Evolutionary conservation across 2,329 filamentous ascomycete genomes (phyloP), one percentile per base, ranked within the genome.

Genomic region (Annulohypoxylon truncatum): DNA sequence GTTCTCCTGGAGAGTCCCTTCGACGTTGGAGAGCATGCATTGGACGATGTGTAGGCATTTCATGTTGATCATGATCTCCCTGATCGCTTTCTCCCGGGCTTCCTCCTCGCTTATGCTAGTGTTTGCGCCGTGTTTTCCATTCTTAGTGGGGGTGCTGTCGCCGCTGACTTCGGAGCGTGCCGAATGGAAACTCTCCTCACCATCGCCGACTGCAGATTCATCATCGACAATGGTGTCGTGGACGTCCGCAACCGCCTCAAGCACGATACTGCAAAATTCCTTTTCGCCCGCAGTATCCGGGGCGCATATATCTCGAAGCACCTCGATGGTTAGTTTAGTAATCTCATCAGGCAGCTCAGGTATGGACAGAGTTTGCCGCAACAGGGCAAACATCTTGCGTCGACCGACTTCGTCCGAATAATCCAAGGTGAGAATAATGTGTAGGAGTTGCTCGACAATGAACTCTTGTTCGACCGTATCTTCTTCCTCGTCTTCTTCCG

Each of bases 351-450:
- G 94, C 1, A 99, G 84, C 72, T 96, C 92, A 2, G 94, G 89
- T 55, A 94, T 90, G 0, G 94, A 94, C 13, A 99, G 83, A 1
- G 91, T 91, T 77, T 97, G 93, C 59, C 96, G 88, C 64, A 98
- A 87, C 31, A 98, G 85, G 15, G 92, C 89, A 77, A 97, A 97
- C 94, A 99, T 98, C 81, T 97, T 97, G 63, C 95, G 87, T 70
- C 96, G 89, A 52, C 96, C 96, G 68, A 97, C 92, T 79, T 98
- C 96, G 76, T 99, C 96, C n/a, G 93, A 94, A 79, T 98, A 99
- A 79, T 99, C 96, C 53, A 98, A 87, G 1, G 93, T 96, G 64
- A 94, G 85, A 4, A 93, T 92, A 75, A 99, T 97, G 73, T 97
- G 92, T 33, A 99, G 88, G 61, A 99, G 84, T 76, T 99, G 96